Base-by-base conservation (phyloP, 495 filamentous ascomycete genomes). In the Penicillium daleae region DNA sequence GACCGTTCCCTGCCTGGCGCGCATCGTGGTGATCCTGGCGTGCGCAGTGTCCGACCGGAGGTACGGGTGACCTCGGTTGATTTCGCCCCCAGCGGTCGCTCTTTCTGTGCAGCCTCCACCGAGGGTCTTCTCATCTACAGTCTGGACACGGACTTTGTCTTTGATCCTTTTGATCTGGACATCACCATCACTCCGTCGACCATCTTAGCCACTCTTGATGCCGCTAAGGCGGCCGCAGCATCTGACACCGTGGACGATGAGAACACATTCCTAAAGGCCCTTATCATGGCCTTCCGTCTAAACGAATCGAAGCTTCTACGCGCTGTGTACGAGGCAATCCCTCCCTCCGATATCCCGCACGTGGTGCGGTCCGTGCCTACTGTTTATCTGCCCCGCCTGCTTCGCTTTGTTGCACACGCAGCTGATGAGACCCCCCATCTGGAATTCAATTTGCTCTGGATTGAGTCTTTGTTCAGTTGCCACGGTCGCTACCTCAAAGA, bases 81-180 rank as follows among this genome's bases (percentile, higher is more conserved):
- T 24, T 99, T 99, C 76, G 90, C 91, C 2, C 94, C 95, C 0
- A 90, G 90, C 21, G 93, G 93, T 27, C 87, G 91, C 29, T 82
- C 92, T 4, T 99, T 99, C 78, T 97, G 95, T 66, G 95, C 95
- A 29, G 93, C 96, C 10, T 92, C 90, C 8, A 98, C 95, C 3
- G 95, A 99, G 78, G 95, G 95, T 15, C 80, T 99, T 31, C 82
- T 99, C 52, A 87, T 99, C 62, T 99, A 97, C 76, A 92, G 89
- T 56, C 80, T 98, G 39, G 95, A 98, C 70, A 88, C 82, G 19
- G 82, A 84, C 3, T 82, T 93, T 27, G 71, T 79, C 17, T 99
- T 99, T 68, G 95, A 99, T 74, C 95, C 95, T 2, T 97, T 96
- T 72, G 96, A 99, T 73, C 87, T 99, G 6, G 93, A 97, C 68